These are phyloP conservation scores for Aspergillus pseudotamarii DNA, from an alignment of 2,329 filamentous ascomycete genomes.

Conservation along the genomic window DNA sequence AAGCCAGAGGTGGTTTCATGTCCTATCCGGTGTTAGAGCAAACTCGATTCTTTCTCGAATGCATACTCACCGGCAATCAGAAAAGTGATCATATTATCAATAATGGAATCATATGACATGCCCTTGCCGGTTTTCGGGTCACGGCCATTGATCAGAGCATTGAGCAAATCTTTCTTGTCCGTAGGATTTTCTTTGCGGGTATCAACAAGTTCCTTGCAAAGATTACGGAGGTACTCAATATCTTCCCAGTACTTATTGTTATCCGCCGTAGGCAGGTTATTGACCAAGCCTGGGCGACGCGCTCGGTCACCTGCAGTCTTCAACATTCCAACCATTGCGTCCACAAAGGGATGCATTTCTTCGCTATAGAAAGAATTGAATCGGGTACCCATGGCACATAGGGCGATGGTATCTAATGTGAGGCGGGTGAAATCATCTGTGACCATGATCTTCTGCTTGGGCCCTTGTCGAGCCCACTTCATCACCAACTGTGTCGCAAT, in stretches of 20 bases:
- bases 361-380: constrained; percentile 77
- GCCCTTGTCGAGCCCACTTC: constrained; percentile 54
- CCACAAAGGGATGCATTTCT: constrained; percentile 69
- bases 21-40: constrained; percentile 33
- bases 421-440: constrained; percentile 73
- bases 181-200: constrained; percentile 59
- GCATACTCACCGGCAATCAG: constrained; percentile 59
- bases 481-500: constrained; percentile 43
- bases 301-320: constrained; percentile 57
- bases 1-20: constrained; percentile 74
- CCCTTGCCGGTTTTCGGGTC: constrained; percentile 69
- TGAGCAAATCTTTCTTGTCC: constrained; percentile 67
- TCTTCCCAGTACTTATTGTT: constrained; percentile 36
- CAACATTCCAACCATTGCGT: constrained; percentile 67
- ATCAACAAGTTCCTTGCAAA: constrained; percentile 63
- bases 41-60: neutral
- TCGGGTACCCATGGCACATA: constrained; percentile 71
- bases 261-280: constrained; percentile 45
- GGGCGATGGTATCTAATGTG: constrained; percentile 70
- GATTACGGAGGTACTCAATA: constrained; percentile 52
- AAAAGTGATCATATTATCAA: constrained; percentile 73
- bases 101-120: constrained; percentile 65
- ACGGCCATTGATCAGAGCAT: constrained; percentile 68
- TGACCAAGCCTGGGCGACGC: constrained; percentile 51
- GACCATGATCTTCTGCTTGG: constrained; percentile 59